A percentile compares a stretch with the other conserved stretches of the same genome.
Evolutionary conservation across 23 red algal species (phyloP).

Genomic region (Gracilariopsis chorda): DNA sequence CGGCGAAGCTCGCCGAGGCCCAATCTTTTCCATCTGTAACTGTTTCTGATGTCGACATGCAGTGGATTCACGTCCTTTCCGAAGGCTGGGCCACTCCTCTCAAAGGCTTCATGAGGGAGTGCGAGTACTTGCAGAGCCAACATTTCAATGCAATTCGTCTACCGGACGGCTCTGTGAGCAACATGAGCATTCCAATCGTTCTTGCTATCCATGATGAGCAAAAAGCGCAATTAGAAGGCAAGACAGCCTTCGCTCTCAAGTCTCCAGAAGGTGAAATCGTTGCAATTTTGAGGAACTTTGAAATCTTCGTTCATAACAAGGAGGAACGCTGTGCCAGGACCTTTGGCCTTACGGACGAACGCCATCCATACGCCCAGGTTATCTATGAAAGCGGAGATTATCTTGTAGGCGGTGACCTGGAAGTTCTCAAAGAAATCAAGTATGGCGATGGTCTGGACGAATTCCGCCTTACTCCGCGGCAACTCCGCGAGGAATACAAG

Average conservation of each 20-base stretch:
- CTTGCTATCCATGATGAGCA: conserved; percentile 80
- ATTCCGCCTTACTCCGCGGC: conserved; percentile 83
- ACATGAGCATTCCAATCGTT: conserved; percentile 96
- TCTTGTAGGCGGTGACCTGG: conserved; percentile 90
- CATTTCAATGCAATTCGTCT: conserved; percentile 88
- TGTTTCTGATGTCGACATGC: conserved; percentile 83
- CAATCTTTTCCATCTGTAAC: conserved; percentile 60
- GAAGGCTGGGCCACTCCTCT: conserved; percentile 98
- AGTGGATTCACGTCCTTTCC: conserved; percentile 97
- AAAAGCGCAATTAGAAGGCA: conserved; percentile 54
- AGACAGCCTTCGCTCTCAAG: conserved; percentile 46
- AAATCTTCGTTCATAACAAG: conserved; percentile 94
- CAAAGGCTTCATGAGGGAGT: conserved; percentile 92
- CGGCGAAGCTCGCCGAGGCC: conserved; percentile 60
- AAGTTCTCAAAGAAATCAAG: conserved; percentile 82
- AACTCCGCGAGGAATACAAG: conserved; percentile 84
- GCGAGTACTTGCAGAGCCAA: conserved; percentile 93
- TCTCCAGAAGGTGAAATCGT: conserved; percentile 65
- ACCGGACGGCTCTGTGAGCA: conserved; percentile 72
- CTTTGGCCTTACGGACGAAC: conserved; percentile 85
- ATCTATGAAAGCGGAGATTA: conserved; percentile 86
- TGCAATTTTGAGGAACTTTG: conserved; percentile 84
- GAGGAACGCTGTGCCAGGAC: conserved; percentile 90
- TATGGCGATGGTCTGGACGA: conserved; percentile 96
- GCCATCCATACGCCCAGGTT: conserved; percentile 88